Conservation (phyloP, 768 basidiomycete species). For the Neoboletus magnificus region DNA sequence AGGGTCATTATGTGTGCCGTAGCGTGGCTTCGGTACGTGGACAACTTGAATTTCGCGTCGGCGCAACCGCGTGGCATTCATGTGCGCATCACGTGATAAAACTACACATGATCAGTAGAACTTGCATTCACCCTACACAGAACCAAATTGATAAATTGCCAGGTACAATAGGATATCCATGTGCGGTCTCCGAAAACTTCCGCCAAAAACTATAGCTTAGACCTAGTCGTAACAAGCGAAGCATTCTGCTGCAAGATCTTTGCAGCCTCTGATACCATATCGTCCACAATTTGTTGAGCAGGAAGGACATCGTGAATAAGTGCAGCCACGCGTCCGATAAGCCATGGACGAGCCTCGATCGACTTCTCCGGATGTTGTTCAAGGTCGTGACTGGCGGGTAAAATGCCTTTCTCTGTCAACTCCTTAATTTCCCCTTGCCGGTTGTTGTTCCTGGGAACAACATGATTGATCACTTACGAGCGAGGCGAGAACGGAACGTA, state of each 20-base stretch:
- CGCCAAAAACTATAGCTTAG: constrained; percentile 43
- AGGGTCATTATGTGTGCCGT: constrained; percentile 11
- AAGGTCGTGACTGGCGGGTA: constrained; percentile 71
- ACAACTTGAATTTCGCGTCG: background rate
- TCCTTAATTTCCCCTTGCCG: constrained; percentile 78
- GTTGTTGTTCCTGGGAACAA: constrained; percentile 61
- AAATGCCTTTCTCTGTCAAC: constrained; percentile 77
- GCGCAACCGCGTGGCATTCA: background rate
- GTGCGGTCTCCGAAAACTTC: background rate
- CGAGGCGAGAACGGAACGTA: constrained; percentile 30
- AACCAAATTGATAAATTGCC: background rate
- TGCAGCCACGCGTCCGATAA: constrained; percentile 81
- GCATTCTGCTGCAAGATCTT: constrained; percentile 42
- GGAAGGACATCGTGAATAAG: constrained; percentile 74
- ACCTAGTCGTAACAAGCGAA: constrained; percentile 39
- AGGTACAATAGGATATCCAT: background rate
- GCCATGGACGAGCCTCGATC: constrained; percentile 61
- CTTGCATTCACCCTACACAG: background rate
- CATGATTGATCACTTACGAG: background rate
- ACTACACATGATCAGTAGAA: too few species aligned
- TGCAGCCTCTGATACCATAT: constrained; percentile 66
- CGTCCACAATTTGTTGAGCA: constrained; percentile 78
- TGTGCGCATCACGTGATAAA: constrained; percentile 13
- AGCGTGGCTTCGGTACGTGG: background rate
- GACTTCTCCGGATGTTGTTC: constrained; percentile 81